Evolutionary conservation across 192 early-diverging fungal genomes (phyloP).

Genomic region (Linnemannia exigua): DNA sequence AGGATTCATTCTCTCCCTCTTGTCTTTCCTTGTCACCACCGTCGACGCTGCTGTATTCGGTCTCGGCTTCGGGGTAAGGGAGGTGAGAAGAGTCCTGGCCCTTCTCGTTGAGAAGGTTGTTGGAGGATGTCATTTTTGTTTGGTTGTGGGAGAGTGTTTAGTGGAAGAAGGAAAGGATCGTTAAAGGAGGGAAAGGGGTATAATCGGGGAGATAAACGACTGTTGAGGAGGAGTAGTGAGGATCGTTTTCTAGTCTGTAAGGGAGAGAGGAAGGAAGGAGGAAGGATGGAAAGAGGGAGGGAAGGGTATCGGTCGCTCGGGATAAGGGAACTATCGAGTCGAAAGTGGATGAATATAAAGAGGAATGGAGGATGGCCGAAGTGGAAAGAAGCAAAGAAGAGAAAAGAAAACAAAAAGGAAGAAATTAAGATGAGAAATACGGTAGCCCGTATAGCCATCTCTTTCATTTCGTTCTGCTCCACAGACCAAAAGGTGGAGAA

Average conservation of each 20-base stretch:
- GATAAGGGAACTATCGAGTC: not conserved
- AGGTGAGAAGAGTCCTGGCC: not conserved
- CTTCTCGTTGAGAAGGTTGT: slow-evolving; percentile 27
- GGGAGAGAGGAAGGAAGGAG: not conserved
- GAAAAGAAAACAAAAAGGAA: slow-evolving; percentile 3
- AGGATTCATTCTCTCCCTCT: not conserved
- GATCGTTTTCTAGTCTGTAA: not conserved
- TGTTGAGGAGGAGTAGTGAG: not conserved
- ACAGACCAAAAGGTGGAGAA: not conserved
- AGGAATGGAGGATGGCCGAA: not conserved
- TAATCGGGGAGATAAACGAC: not conserved
- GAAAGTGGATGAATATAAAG: not conserved
- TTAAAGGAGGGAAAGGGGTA: slow-evolving; percentile 8
- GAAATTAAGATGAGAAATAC: not conserved
- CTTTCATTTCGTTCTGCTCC: not conserved
- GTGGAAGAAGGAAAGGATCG: slow-evolving; percentile 9
- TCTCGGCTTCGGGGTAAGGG: slow-evolving; percentile 30
- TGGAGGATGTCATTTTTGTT: slow-evolving; percentile 25
- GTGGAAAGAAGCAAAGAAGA: not conserved
- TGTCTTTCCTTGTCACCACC: slow-evolving; percentile 7
- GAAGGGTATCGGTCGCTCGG: not conserved
- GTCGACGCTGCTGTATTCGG: slow-evolving; percentile 32
- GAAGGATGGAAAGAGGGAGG: not conserved
- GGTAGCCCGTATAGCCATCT: not conserved
- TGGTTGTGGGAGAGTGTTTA: not conserved